A percentile compares a stretch with the other conserved stretches of the same genome.
Evolutionary conservation across 2,329 filamentous ascomycete genomes (phyloP).

Genomic region (Aspergillus sp.): DNA sequence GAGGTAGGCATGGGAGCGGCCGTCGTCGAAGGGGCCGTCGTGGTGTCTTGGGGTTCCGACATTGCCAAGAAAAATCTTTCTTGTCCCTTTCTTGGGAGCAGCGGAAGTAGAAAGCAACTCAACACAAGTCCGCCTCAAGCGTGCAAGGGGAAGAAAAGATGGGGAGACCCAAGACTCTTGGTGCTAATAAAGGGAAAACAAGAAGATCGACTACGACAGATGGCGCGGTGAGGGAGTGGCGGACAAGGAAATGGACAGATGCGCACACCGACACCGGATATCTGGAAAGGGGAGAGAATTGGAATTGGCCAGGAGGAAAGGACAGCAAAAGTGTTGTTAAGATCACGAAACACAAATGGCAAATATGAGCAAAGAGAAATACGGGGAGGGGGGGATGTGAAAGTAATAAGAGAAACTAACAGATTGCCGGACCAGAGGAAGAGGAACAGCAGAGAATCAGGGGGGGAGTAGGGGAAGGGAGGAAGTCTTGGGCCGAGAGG

Average conservation of each 20-base stretch:
- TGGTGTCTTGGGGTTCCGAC: constrained; percentile 41
- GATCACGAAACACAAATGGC: neutral
- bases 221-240: constrained; percentile 13
- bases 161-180: constrained; percentile 10
- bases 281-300: constrained; percentile 7
- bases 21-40: constrained; percentile 27
- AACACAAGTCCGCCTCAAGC: constrained; percentile 10
- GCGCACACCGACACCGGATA: constrained; percentile 8
- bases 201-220: neutral
- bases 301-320: constrained; percentile 11
- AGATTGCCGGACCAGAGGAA: constrained; percentile 8
- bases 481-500: constrained; percentile 22
- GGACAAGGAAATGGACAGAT: neutral
- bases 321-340: neutral
- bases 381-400: constrained; percentile 5
- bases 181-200: neutral
- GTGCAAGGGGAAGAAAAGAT: neutral
- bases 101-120: constrained; percentile 28
- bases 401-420: constrained; percentile 10
- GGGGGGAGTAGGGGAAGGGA: constrained; percentile 18
- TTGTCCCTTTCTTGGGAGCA: constrained; percentile 35
- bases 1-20: constrained; percentile 29
- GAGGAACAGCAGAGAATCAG: constrained; percentile 7
- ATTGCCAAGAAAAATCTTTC: constrained; percentile 44
- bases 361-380: neutral